Evolutionary conservation across 345 rosid genomes (phyloP).

Genomic region (Melastoma malabathricum): DNA sequence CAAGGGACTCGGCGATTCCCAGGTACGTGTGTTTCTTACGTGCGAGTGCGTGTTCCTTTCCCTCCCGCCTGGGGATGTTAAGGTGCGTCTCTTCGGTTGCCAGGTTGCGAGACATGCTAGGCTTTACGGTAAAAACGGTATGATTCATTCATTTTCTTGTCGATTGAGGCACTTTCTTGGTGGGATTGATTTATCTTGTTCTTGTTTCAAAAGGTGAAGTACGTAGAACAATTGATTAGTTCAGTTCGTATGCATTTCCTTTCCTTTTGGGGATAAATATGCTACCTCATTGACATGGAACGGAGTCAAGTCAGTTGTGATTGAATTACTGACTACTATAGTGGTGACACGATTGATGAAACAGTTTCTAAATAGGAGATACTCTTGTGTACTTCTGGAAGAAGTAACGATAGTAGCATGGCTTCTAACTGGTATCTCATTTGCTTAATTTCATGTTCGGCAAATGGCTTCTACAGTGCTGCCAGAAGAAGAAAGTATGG

Average conservation of each 20-base stretch:
- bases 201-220: too few species aligned
- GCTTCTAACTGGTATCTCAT: slow-evolving; percentile 8
- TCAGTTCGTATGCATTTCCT: too few species aligned
- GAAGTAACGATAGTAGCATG: background rate
- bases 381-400: background rate
- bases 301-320: too few species aligned
- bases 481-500: slow-evolving; percentile 89
- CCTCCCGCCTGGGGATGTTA: background rate
- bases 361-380: too few species aligned
- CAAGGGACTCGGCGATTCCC: slow-evolving; percentile 76
- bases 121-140: slow-evolving; percentile 2
- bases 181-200: too few species aligned
- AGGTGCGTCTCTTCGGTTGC: slow-evolving; percentile 1
- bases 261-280: too few species aligned
- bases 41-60: slow-evolving; percentile 7
- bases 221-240: too few species aligned
- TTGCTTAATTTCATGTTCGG: slow-evolving; percentile 23
- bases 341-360: too few species aligned
- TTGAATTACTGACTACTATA: too few species aligned
- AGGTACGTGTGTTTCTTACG: slow-evolving; percentile 29
- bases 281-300: too few species aligned
- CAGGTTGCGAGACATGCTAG: slow-evolving; percentile 4
- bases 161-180: background rate
- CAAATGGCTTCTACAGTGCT: slow-evolving; percentile 47
- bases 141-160: background rate